Evolutionary conservation across 1,139 yeast genomes (phyloP).

Genomic region (Suhomyces maxii): DNA sequence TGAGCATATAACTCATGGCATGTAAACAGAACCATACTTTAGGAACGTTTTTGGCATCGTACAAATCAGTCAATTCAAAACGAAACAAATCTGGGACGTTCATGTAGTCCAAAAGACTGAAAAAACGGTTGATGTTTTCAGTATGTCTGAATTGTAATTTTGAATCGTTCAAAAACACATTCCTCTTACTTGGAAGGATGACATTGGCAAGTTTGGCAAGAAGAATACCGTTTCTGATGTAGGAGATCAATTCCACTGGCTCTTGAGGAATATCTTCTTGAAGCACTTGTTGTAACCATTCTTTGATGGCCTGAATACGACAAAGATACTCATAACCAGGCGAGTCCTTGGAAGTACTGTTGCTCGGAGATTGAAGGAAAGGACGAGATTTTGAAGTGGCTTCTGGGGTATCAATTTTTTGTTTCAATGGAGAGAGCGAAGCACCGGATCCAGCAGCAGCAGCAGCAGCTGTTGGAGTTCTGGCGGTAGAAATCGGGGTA

Average conservation of each 20-base stretch:
- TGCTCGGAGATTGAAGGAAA: slow-evolving; percentile 27
- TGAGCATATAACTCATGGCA: slow-evolving; percentile 74
- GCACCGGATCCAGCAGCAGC: not conserved
- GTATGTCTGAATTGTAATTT: slow-evolving; percentile 85
- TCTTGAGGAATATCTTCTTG: slow-evolving; percentile 63
- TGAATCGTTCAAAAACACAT: slow-evolving; percentile 42
- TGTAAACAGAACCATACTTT: slow-evolving; percentile 93
- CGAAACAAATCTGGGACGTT: slow-evolving; percentile 84
- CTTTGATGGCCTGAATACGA: slow-evolving; percentile 82
- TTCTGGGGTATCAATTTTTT: slow-evolving; percentile 16
- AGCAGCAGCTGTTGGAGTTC: too few relatives aligned
- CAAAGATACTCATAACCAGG: slow-evolving; percentile 80
- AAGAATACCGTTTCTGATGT: slow-evolving; percentile 78
- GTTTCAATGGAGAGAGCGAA: slow-evolving; percentile 17
- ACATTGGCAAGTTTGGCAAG: slow-evolving; percentile 76
- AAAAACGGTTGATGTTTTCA: slow-evolving; percentile 86
- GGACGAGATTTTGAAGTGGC: slow-evolving; percentile 18
- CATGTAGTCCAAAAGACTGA: slow-evolving; percentile 66
- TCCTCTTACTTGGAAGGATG: slow-evolving; percentile 66
- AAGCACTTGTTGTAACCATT: slow-evolving; percentile 40
- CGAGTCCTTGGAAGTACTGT: slow-evolving; percentile 30
- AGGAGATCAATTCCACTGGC: slow-evolving; percentile 50
- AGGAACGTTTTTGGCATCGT: slow-evolving; percentile 90
- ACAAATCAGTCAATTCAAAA: slow-evolving; percentile 88
- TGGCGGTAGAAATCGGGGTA: slow-evolving; percentile 4